phyloP scores from a whole-genome alignment of 2,329 filamentous ascomycete genomes.

The Arthrinium phaeospermum region DNA sequence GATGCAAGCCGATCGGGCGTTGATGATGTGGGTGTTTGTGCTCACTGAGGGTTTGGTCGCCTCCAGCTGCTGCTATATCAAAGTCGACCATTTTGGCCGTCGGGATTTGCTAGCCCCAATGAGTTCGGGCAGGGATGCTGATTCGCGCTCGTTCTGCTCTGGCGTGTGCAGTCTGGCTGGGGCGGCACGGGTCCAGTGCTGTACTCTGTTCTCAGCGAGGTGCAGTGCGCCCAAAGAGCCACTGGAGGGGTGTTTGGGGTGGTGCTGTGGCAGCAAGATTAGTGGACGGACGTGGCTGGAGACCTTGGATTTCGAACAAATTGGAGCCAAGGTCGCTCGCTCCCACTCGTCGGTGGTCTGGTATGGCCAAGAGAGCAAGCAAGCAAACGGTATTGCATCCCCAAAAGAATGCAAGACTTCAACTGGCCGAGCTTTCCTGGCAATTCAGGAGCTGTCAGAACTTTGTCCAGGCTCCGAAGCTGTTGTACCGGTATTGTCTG shows the following conservation, averaged over 20 bases:
- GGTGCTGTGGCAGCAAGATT: constrained; percentile 7
- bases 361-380: not conserved
- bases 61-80: constrained; percentile 15
- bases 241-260: constrained; percentile 5
- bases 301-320: not conserved
- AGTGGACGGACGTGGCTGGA: constrained; percentile 7
- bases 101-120: constrained; percentile 17
- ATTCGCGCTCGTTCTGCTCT: constrained; percentile 6
- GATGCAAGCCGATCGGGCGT: not conserved
- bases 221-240: constrained; percentile 5
- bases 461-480: not conserved
- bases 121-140: constrained; percentile 16
- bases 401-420: not conserved
- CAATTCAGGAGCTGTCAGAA: not conserved
- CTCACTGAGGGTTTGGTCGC: constrained; percentile 4
- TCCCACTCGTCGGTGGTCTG: not conserved
- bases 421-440: not conserved
- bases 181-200: constrained; percentile 7
- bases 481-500: not conserved
- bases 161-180: constrained; percentile 8
- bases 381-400: not conserved
- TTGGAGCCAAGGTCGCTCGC: constrained; percentile 1
- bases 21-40: constrained; percentile 6
- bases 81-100: constrained; percentile 10
- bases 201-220: not conserved